Base-by-base conservation (phyloP, 176 grass and related monocot genomes). In the Dendrocalamus sinicus region DNA sequence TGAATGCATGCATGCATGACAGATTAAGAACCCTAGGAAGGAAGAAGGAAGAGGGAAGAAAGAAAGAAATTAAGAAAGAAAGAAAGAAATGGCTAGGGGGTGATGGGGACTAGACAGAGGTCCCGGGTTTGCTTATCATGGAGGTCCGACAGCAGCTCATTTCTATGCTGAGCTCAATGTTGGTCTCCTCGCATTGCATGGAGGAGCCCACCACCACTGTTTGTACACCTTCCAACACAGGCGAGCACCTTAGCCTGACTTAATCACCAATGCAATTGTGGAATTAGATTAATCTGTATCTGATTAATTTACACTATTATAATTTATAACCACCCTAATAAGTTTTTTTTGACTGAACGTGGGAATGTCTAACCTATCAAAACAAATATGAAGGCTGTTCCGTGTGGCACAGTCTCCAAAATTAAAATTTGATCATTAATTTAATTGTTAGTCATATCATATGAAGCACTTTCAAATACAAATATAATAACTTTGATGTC, bases 101-200 rank as follows among this genome's bases (percentile, higher is more conserved):
- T 64, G 78, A 81, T 81, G 28, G 63, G 63, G 78, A 81, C 64
- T 52, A 54, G 63, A 81, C 63, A 9, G 24, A 79, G 26, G 12
- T 6, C 1, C 44, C 11, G 17, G 17, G 26, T 37, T 80, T 67
- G 61, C 77, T 15, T 80, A 26, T 20, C 47, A 81, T n/a, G 32
- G 26, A 11, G 63, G 8, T 54, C 78, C 78, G 47, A 81, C 64
- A 81, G 30, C 78, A 69, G 39, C 63, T 68, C 78, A 68, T 81
- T 51, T 53, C 78, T 46, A 53, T 40, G 46, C 46, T 53, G 26
- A 32, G 4, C 61, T 66, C 28, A 7, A 0, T 66, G 12, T 23
- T 60, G 58, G 58, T 26, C 12, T 35, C 22, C 8, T 60, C 58
- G 55, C 55, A 61, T 67, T 28, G 62, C 61, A 67, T 35, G 17